These are phyloP conservation scores for Aureococcus anophagefferens DNA, from an alignment of 108 stramenopile genomes.

Conservation along the genomic window DNA sequence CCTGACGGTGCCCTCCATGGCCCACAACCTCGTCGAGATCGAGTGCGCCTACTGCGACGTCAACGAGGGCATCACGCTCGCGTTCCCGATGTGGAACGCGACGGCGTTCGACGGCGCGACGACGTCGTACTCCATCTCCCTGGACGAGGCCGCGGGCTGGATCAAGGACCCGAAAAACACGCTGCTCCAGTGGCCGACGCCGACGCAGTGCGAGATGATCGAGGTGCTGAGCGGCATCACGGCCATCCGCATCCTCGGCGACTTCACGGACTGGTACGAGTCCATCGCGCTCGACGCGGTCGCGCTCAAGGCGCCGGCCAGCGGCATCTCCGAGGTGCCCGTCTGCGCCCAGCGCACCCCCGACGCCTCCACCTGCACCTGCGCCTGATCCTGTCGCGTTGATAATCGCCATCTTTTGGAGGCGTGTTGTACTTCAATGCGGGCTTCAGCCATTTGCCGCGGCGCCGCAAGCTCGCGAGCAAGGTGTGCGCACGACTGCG, in stretches of 20 bases:
- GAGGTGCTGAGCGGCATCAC: slow-evolving; percentile 40
- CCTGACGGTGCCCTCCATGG: slow-evolving; percentile 15
- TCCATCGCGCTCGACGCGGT: slow-evolving; percentile 44
- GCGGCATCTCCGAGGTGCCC: slow-evolving; percentile 21
- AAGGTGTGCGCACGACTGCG: too few species aligned
- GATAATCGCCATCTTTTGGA: too few species aligned
- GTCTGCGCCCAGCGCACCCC: slow-evolving; percentile 29
- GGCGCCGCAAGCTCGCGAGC: too few species aligned
- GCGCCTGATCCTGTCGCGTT: too few species aligned
- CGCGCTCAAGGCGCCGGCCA: slow-evolving; percentile 11
- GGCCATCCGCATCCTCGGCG: slow-evolving; percentile 37
- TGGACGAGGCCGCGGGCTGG: slow-evolving; percentile 45
- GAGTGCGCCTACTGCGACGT: slow-evolving; percentile 38
- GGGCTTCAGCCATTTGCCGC: too few species aligned
- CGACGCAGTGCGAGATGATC: slow-evolving; percentile 42
- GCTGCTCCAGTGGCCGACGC: slow-evolving; percentile 25
- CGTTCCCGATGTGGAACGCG: slow-evolving; percentile 33
- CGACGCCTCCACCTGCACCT: slow-evolving; percentile 14
- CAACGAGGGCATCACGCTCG: slow-evolving; percentile 38
- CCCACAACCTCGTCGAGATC: slow-evolving; percentile 7
- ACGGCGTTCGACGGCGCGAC: slow-evolving; percentile 30
- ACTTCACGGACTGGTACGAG: slow-evolving; percentile 52
- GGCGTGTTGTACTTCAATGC: too few species aligned
- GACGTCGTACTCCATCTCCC: slow-evolving; percentile 24
- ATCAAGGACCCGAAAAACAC: slow-evolving; percentile 43